Percentiles rank a stretch among this genome's conserved stretches.
These are phyloP conservation scores for Blastocystis sp. DNA, from an alignment of 352 stramenopile genomes.

Conservation along the genomic window DNA sequence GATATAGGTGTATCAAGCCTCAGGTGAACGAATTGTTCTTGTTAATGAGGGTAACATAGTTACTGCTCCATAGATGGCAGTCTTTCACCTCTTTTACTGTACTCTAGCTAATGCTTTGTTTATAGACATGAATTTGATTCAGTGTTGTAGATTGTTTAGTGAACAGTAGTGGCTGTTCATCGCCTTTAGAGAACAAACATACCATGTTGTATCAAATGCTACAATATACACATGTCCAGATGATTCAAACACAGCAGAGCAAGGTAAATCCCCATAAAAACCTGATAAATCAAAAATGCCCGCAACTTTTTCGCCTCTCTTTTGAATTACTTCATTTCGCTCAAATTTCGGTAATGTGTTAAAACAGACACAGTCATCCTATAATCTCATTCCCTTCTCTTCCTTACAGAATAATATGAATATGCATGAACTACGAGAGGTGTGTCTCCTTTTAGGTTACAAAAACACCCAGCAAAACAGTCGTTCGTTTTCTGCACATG, in stretches of 20 bases:
- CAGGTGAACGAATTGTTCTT: background rate
- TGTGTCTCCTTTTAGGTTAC: background rate
- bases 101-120: background rate
- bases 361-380: background rate
- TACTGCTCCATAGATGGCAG: background rate
- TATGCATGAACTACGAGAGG: background rate
- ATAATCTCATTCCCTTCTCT: background rate
- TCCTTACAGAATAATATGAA: background rate
- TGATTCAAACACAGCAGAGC: background rate
- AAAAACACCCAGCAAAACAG: background rate
- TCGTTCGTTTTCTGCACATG: background rate
- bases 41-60: background rate
- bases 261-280: background rate
- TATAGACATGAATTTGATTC: background rate
- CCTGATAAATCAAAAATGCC: background rate
- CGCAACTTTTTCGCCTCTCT: background rate
- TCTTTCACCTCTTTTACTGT: background rate
- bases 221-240: background rate
- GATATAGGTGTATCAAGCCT: background rate
- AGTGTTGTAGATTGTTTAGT: too few relatives aligned
- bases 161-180: too few relatives aligned
- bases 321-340: background rate
- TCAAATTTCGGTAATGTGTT: background rate
- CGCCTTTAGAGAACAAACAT: background rate
- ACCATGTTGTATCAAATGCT: background rate